Conservation (phyloP, 2,329 filamentous ascomycete genomes). For the Bipolaris bicolor region DNA sequence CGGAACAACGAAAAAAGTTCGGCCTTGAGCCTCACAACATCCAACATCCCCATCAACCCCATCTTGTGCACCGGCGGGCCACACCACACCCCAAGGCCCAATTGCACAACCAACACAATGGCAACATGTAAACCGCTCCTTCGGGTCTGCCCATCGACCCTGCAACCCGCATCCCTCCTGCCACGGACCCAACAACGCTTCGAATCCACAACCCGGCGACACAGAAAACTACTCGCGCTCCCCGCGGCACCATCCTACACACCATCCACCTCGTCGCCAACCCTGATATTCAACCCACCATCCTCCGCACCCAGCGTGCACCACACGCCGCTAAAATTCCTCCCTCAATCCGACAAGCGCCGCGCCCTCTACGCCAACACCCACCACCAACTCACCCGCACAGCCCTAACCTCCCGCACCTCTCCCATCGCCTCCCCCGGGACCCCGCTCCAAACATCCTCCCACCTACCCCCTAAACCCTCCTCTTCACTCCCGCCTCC, state of each 20-base stretch:
- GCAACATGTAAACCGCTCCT: conserved; percentile 42
- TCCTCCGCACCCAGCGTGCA: conserved; percentile 67
- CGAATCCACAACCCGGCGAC: conserved; percentile 54
- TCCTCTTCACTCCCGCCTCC: conserved; percentile 53
- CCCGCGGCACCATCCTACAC: conserved; percentile 54
- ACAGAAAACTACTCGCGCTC: conserved; percentile 55
- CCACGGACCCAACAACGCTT: conserved; percentile 46
- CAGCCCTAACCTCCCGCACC: conserved; percentile 28
- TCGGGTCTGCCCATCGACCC: conserved; percentile 29
- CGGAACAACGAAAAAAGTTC: conserved; percentile 41
- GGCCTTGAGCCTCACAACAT: conserved; percentile 21
- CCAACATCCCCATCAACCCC: conserved; percentile 16
- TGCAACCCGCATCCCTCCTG: conserved; percentile 27
- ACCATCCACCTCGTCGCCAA: conserved; percentile 34
- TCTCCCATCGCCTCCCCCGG: conserved; percentile 38
- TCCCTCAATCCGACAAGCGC: conserved; percentile 64
- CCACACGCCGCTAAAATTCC: conserved; percentile 69
- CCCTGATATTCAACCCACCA: conserved; percentile 66
- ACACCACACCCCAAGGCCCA: conserved; percentile 20
- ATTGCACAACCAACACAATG: conserved; percentile 43
- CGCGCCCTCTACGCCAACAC: conserved; percentile 53
- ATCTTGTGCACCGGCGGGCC: conserved; percentile 12
- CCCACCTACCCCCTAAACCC: conserved; percentile 31
- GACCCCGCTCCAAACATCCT: conserved; percentile 31
- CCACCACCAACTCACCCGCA: conserved; percentile 28